Percentiles rank a stretch among this genome's conserved stretches.
Evolutionary conservation across 1,284 basidiomycete species (phyloP).

Genomic region (Malassezia brasiliensis): DNA sequence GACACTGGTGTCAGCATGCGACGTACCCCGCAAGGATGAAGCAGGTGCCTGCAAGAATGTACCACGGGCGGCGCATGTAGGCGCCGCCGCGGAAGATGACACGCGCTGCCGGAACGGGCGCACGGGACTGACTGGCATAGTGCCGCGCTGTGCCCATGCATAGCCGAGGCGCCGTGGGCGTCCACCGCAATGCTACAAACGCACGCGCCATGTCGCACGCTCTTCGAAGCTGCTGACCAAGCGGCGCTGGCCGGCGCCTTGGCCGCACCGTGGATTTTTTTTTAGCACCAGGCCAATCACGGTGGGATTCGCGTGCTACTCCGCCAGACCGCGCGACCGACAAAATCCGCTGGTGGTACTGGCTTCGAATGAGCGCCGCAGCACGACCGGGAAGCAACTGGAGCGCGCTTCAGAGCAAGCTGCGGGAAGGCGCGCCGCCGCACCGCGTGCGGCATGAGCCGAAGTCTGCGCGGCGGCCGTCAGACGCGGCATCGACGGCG

Average conservation of each 20-base stretch:
- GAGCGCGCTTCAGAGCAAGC: conserved; percentile 32
- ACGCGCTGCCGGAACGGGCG: background rate
- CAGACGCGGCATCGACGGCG: no score
- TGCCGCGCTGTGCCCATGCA: background rate
- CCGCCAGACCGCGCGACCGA: no score
- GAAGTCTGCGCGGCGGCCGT: no score
- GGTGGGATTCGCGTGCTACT: no score
- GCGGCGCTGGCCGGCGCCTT: background rate
- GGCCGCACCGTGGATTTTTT: no score
- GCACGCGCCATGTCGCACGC: background rate
- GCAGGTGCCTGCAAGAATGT: conserved; percentile 9
- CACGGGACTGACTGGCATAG: background rate
- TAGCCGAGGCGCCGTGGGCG: background rate
- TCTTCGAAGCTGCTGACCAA: background rate
- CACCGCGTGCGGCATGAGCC: no score
- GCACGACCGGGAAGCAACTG: conserved; percentile 32
- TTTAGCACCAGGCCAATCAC: no score
- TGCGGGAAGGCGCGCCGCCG: conserved; percentile 8
- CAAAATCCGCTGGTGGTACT: no score
- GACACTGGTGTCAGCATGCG: background rate
- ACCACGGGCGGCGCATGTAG: conserved; percentile 16
- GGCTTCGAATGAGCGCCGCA: conserved; percentile 1
- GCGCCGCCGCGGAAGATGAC: conserved; percentile 17
- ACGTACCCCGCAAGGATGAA: conserved; percentile 14
- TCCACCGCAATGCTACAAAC: background rate